Evolutionary conservation across 768 basidiomycete genomes (phyloP).

Genomic region (Suillus placidus): DNA sequence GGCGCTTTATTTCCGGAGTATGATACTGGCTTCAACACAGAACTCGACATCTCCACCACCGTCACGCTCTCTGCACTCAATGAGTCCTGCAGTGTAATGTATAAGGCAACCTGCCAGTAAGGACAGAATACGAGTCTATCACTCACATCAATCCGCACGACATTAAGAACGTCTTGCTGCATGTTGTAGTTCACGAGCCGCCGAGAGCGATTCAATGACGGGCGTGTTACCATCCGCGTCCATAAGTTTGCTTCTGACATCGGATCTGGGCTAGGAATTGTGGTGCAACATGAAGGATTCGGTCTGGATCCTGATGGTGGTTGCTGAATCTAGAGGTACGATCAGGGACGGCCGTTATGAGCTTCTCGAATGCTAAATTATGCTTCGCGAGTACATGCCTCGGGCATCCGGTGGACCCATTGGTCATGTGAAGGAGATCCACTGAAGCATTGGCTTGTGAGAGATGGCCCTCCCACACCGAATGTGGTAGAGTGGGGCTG

Average conservation of each 20-base stretch:
- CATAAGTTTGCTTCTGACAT: conserved; percentile 6
- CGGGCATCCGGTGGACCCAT: background rate
- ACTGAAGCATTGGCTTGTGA: background rate
- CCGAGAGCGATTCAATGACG: background rate
- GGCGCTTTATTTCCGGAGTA: background rate
- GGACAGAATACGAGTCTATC: background rate
- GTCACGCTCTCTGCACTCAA: conserved; percentile 7
- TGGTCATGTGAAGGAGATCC: background rate
- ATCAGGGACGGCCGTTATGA: background rate
- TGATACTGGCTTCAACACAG: background rate
- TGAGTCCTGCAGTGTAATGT: background rate
- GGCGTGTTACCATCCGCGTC: conserved; percentile 6
- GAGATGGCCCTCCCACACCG: background rate
- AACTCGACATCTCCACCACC: background rate
- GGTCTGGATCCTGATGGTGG: background rate
- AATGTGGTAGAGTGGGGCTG: background rate
- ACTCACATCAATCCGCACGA: background rate
- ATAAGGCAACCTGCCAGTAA: background rate
- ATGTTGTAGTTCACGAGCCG: background rate
- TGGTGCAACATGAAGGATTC: background rate
- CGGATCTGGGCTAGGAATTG: background rate
- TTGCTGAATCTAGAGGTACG: background rate
- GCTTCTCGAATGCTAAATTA: conserved; percentile 1
- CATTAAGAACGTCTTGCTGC: conserved; percentile 3
- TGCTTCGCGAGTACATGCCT: background rate